Percentiles rank a stretch among this genome's conserved stretches.
These are phyloP conservation scores for Diaporthe sp. DNA, from an alignment of 2,329 filamentous ascomycete species.

Conservation along the genomic window DNA sequence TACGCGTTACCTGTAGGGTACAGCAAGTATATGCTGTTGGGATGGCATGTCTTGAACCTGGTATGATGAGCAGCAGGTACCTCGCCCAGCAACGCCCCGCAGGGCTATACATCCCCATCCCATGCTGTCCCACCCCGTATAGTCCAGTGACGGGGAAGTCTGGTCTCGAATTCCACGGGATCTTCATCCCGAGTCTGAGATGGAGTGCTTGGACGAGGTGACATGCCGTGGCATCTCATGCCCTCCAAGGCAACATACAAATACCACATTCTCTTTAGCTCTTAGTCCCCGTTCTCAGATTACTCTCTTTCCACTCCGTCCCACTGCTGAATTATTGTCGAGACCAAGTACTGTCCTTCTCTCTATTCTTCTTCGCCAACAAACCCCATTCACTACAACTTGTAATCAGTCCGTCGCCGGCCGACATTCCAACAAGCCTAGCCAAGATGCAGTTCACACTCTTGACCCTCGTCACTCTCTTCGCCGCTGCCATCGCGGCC, in stretches of 20 bases:
- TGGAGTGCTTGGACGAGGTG: slow-evolving; percentile 35
- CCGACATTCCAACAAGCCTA: slow-evolving; percentile 55
- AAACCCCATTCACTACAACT: slow-evolving; percentile 44
- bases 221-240: slow-evolving; percentile 33
- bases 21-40: background rate
- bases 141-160: slow-evolving; percentile 27
- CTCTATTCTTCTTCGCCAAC: slow-evolving; percentile 46
- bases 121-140: slow-evolving; percentile 22
- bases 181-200: slow-evolving; percentile 39
- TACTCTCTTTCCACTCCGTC: slow-evolving; percentile 22
- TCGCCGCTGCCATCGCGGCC: slow-evolving; percentile 60
- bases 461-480: slow-evolving; percentile 61
- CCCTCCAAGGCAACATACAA: slow-evolving; percentile 40
- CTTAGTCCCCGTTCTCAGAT: background rate
- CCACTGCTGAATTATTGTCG: slow-evolving; percentile 35
- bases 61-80: slow-evolving; percentile 26
- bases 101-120: slow-evolving; percentile 4
- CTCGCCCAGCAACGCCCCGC: background rate
- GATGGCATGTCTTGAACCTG: slow-evolving; percentile 18
- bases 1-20: background rate
- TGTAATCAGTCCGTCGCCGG: slow-evolving; percentile 63
- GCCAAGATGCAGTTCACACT: slow-evolving; percentile 65
- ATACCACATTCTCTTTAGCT: slow-evolving; percentile 41
- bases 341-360: slow-evolving; percentile 43
- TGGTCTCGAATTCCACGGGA: slow-evolving; percentile 39